Evolutionary conservation across 2,329 filamentous ascomycete genomes (phyloP).

Genomic region (Aspergillus spinulosporus): DNA sequence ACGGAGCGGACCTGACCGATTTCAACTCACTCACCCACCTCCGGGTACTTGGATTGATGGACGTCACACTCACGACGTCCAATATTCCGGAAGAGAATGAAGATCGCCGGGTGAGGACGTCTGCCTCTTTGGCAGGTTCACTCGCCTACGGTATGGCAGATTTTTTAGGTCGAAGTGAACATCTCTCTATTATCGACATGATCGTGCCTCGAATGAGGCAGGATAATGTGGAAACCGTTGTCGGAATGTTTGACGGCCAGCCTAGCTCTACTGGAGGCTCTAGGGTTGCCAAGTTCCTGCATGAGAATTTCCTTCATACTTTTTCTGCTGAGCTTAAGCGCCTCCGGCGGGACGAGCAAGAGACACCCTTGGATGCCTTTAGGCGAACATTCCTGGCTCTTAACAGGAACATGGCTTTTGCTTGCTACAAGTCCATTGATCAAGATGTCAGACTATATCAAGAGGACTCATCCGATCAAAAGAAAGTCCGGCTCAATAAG

Average conservation of each 20-base stretch:
- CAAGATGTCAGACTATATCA: conserved; percentile 61
- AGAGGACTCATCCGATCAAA: conserved; percentile 69
- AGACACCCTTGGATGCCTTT: conserved; percentile 79
- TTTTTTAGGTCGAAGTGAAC: conserved; percentile 87
- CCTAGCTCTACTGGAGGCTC: conserved; percentile 85
- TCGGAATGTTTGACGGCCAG: conserved; percentile 96
- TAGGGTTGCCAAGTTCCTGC: conserved; percentile 92
- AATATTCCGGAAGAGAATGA: conserved; percentile 94
- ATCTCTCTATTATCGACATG: conserved; percentile 92
- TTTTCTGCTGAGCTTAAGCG: conserved; percentile 79
- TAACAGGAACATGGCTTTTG: conserved; percentile 90
- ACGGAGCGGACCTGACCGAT: conserved; percentile 77
- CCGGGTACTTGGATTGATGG: conserved; percentile 90
- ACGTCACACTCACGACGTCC: conserved; percentile 90
- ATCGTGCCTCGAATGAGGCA: conserved; percentile 90
- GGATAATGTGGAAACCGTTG: conserved; percentile 81
- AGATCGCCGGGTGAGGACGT: conserved; percentile 92
- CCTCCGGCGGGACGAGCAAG: conserved; percentile 64
- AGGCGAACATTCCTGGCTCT: conserved; percentile 81
- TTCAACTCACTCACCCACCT: conserved; percentile 83
- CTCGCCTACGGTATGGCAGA: conserved; percentile 98
- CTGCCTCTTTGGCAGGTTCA: conserved; percentile 86
- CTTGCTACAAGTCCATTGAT: conserved; percentile 76
- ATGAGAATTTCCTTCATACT: conserved; percentile 89
- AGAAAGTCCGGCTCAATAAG: conserved; percentile 68